Evolutionary conservation across 805 yeast species (phyloP), one percentile per base, ranked within the genome.

Genomic region (Wickerhamomyces rabaulensis): DNA sequence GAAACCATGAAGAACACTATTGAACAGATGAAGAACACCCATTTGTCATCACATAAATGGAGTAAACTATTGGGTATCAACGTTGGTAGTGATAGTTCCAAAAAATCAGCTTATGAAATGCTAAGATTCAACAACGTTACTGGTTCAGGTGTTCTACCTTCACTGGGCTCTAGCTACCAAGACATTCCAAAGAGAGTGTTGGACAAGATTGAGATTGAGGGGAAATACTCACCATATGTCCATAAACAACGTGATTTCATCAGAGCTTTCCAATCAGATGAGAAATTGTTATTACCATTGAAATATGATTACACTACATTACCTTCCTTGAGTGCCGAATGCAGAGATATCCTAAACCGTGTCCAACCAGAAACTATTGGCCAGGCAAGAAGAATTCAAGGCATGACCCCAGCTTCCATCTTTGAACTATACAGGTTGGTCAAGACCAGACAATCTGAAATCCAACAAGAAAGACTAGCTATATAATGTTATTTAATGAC

Each of bases 321-420:
- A 43, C 73, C 78, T 16, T 78, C 87, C 0, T 66, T 92, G n/a
- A 86, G 95, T 2, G 73, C 78, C 22, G 97, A 92, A 60, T 91
- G 82, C 25, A 78, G 85, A 47, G 71, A 70, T 16, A 66, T 86
- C 10, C 69, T 94, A 45, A 87, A 88, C 56, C 73, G 75, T 10
- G 80, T 88, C 15, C 84, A 87, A 51, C 99, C 99, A 0, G 79
- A 79, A 45, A 94, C 97, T 0, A 79, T 94, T 40, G 98, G 98
- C 0, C 98, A 94, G 62, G 98, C 98, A 0, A 76, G 96, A 61
- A 74, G 98, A 55, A 85, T 92, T 12, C 95, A 94, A 58, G 98
- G 99, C 1, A 82, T 94, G 2, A 92, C 98, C 0, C 96, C 98
- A 0, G 92, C 97, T 0, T 94, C 97, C 0, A 71, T 88, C 16